Evolutionary conservation across 176 grass and related monocot species (phyloP), one percentile per base, ranked within the genome.

Genomic region (Themeda triandra): DNA sequence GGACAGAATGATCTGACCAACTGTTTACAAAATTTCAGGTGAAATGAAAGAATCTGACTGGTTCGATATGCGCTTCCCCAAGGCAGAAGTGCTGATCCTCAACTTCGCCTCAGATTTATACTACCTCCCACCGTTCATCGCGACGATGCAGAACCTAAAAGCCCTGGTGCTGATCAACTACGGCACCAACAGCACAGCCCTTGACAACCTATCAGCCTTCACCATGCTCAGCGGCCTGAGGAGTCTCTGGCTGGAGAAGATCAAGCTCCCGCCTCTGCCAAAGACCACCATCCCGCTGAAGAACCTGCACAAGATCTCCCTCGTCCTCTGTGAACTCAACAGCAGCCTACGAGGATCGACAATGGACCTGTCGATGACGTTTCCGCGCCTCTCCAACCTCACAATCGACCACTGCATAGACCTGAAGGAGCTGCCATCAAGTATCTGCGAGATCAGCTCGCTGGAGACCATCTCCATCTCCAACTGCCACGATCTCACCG

Each of bases 21-120:
- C 39, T 60, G n/a, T 56, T 79, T 83, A 86, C 31, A 59, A 60
- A 60, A 75, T 19, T 88, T 14, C 90, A 99, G 97, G 90, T 89
- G 97, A 94, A 74, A 99, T 96, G 93, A 94, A 94, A 85, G 91
- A 96, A 88, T 86, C 91, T 29, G 91, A 99, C 81, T 99, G 97
- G 97, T 96, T 91, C 72, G 75, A 96, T 73, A 96, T 96, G 97
- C 80, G 85, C 82, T 96, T 99, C 79, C 93, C 93, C 32, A 94
- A 99, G 72, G 92, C 97, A 33, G 97, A 99, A 83, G 97, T 99
- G 69, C 93, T 99, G 10, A 89, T 99, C 88, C 90, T 99, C 78
- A 99, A 91, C 84, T 96, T 96, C 21, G 54, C 97, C 48, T 93
- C 97, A 12, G 89, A 56, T 62, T 68, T 78, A 17, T 99, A 96